Percentiles rank a stretch among this genome's conserved stretches.
Evolutionary conservation across 306 rosid genomes (phyloP).

Genomic region (Pachyrhizus erosus): DNA sequence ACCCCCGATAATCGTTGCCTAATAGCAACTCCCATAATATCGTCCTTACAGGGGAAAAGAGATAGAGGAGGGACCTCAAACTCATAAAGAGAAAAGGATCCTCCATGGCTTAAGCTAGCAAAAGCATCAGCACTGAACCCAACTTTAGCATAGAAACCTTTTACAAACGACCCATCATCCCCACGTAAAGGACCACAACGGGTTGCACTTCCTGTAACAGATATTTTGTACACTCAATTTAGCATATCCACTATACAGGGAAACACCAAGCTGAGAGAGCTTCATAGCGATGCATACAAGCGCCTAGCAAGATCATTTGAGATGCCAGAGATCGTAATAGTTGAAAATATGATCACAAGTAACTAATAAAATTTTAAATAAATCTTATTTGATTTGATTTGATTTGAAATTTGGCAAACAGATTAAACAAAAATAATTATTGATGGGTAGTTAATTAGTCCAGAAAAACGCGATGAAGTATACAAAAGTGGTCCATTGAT

Average conservation of each 20-base stretch:
- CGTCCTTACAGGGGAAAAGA: not conserved
- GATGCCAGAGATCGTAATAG: no score
- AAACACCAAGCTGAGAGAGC: no score
- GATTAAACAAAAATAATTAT: slow-evolving; percentile 22
- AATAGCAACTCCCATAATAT: no score
- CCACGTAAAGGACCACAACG: no score
- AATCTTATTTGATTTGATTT: not conserved
- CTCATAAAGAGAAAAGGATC: not conserved
- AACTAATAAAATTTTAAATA: not conserved
- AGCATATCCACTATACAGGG: not conserved
- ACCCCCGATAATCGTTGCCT: no score
- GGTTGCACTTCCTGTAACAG: not conserved
- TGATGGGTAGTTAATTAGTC: not conserved
- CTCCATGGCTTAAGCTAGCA: not conserved
- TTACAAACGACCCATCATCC: not conserved
- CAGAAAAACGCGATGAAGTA: not conserved
- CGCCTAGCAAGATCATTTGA: no score
- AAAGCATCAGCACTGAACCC: not conserved
- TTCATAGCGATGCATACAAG: no score
- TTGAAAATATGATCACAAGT: not conserved
- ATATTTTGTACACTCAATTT: no score
- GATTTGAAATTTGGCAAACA: not conserved
- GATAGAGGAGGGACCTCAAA: not conserved
- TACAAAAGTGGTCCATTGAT: not conserved
- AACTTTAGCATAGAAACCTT: not conserved